Evolutionary conservation across 352 stramenopile species (phyloP).

Genomic region (Thalassiosira hispida): DNA sequence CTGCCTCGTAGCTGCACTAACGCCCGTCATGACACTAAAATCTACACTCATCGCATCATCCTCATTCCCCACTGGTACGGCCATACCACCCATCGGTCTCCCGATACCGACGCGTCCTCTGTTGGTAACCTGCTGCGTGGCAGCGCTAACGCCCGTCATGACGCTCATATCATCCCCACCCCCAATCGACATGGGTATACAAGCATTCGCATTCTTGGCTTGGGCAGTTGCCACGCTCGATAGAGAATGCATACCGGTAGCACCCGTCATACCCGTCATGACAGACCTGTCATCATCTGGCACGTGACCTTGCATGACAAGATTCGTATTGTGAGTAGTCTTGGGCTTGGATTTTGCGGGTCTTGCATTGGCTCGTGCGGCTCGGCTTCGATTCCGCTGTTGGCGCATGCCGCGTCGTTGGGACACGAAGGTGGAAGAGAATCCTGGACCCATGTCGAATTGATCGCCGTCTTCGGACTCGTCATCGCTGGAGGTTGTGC

Average conservation of each 20-base stretch:
- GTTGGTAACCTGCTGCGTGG: slow-evolving; percentile 2
- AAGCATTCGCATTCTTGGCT: neutral
- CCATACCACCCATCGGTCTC: neutral
- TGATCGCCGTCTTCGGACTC: slow-evolving; percentile 16
- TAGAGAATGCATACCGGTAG: slow-evolving; percentile 22
- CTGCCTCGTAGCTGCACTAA: neutral
- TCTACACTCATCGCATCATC: neutral
- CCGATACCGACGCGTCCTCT: neutral
- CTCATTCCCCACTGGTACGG: neutral
- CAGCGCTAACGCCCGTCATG: slow-evolving; percentile 15
- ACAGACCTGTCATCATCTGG: slow-evolving; percentile 10
- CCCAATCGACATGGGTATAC: neutral
- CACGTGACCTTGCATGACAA: slow-evolving; percentile 15
- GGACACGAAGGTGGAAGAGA: slow-evolving; percentile 8
- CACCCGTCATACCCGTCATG: slow-evolving; percentile 15
- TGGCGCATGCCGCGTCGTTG: neutral
- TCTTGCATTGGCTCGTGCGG: neutral
- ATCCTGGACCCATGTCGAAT: slow-evolving; percentile 12
- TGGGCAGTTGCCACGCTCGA: slow-evolving; percentile 15
- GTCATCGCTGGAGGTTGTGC: neutral
- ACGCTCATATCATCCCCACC: slow-evolving; percentile 16
- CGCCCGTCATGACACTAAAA: slow-evolving; percentile 5
- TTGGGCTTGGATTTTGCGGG: neutral
- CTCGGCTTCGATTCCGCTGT: neutral
- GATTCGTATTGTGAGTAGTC: slow-evolving; percentile 1